These are phyloP conservation scores for Hymenoscyphus infarciens DNA, from an alignment of 2,329 filamentous ascomycete genomes.

Conservation along the genomic window DNA sequence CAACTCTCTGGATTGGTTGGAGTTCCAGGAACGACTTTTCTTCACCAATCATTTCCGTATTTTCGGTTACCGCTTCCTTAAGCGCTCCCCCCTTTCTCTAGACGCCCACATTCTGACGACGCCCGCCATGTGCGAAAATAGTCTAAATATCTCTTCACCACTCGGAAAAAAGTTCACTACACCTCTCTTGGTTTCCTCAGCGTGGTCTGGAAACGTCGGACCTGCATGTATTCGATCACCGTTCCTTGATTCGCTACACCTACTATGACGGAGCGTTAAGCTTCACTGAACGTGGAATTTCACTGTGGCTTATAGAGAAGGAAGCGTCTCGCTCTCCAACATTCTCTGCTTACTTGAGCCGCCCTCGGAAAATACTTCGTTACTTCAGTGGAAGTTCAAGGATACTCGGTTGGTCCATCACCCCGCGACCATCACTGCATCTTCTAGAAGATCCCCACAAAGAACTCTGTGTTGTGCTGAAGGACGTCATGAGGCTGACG, in stretches of 20 bases:
- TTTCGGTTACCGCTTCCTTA: slow-evolving; percentile 20
- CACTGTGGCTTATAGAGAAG: slow-evolving; percentile 19
- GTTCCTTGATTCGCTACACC: slow-evolving; percentile 4
- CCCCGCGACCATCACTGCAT: not conserved
- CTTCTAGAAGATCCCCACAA: slow-evolving; percentile 8
- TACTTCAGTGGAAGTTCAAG: slow-evolving; percentile 4
- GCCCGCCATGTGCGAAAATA: not conserved
- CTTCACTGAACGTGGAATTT: slow-evolving; percentile 24
- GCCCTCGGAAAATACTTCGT: slow-evolving; percentile 15
- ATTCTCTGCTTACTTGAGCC: slow-evolving; percentile 12
- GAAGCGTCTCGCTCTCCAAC: slow-evolving; percentile 28
- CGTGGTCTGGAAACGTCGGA: slow-evolving; percentile 14
- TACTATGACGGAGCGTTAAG: slow-evolving; percentile 2
- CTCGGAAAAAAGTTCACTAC: slow-evolving; percentile 19
- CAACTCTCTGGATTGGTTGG: not conserved
- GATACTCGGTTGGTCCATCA: not conserved
- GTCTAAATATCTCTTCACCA: slow-evolving; percentile 18
- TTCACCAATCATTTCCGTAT: not conserved
- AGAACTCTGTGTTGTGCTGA: slow-evolving; percentile 1
- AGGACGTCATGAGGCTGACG: slow-evolving; percentile 26
- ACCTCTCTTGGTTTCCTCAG: slow-evolving; percentile 15
- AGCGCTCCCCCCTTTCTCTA: slow-evolving; percentile 23
- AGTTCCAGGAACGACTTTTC: not conserved
- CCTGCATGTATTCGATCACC: slow-evolving; percentile 12
- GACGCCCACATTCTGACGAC: slow-evolving; percentile 20